These are phyloP conservation scores for Plasmodium yoelii DNA, from an alignment of 169 alveolate genomes.

Conservation along the genomic window DNA sequence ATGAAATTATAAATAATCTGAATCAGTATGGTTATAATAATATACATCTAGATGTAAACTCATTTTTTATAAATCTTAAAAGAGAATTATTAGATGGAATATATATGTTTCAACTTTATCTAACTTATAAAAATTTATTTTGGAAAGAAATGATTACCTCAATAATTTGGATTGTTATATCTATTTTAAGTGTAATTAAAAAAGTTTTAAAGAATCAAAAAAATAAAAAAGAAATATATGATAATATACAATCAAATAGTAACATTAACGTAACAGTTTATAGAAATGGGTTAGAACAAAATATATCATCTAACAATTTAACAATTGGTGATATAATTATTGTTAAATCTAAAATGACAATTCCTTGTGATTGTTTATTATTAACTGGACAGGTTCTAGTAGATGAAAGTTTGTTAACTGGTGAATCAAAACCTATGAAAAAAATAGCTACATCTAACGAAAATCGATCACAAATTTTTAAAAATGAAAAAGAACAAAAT, in stretches of 20 bases:
- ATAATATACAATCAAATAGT: slow-evolving; percentile 77
- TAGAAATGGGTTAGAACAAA: slow-evolving; percentile 81
- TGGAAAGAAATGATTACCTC: slow-evolving; percentile 86
- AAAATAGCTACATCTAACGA: slow-evolving; percentile 75
- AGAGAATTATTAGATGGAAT: slow-evolving; percentile 85
- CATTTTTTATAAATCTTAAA: slow-evolving; percentile 79
- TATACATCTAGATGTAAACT: slow-evolving; percentile 77
- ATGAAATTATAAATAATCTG: slow-evolving; percentile 79
- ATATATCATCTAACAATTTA: slow-evolving; percentile 81
- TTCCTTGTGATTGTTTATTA: slow-evolving; percentile 91
- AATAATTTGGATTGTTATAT: slow-evolving; percentile 83
- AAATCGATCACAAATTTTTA: neutral
- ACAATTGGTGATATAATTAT: slow-evolving; percentile 88
- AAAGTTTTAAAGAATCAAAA: slow-evolving; percentile 83
- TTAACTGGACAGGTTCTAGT: slow-evolving; percentile 88
- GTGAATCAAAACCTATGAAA: slow-evolving; percentile 90
- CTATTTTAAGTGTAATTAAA: slow-evolving; percentile 78
- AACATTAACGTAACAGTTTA: slow-evolving; percentile 79
- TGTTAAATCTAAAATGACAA: slow-evolving; percentile 80
- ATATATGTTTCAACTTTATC: slow-evolving; percentile 84
- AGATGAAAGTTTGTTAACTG: slow-evolving; percentile 91
- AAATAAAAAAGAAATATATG: slow-evolving; percentile 83
- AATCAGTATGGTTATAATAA: slow-evolving; percentile 81
- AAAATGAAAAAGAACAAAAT: neutral
- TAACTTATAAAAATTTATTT: slow-evolving; percentile 81